These are phyloP conservation scores for Mortierella sp. DNA, from an alignment of 371 early-diverging fungal genomes.

Conservation along the genomic window DNA sequence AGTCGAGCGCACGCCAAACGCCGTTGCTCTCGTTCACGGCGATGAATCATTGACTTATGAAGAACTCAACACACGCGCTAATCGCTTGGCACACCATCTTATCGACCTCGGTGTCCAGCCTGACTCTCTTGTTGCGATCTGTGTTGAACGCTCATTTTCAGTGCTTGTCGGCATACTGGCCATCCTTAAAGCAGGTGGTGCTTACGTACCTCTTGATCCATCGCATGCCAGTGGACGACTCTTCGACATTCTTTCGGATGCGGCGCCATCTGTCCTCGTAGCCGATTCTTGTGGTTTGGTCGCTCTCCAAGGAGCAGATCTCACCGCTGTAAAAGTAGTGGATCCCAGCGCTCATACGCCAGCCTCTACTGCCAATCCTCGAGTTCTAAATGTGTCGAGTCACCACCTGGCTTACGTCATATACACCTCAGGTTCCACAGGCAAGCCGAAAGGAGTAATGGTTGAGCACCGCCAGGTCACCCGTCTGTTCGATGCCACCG, in stretches of 20 bases:
- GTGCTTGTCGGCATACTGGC: slow-evolving; percentile 13
- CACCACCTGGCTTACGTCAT: slow-evolving; percentile 41
- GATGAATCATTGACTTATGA: slow-evolving; percentile 18
- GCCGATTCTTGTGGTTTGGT: background rate
- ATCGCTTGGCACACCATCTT: slow-evolving; percentile 19
- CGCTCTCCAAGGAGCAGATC: background rate
- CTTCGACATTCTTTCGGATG: slow-evolving; percentile 4
- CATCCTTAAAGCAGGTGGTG: slow-evolving; percentile 28
- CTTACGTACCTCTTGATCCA: slow-evolving; percentile 32
- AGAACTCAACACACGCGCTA: slow-evolving; percentile 14
- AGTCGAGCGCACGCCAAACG: slow-evolving; percentile 13
- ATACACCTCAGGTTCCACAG: slow-evolving; percentile 66
- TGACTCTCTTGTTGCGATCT: slow-evolving; percentile 16
- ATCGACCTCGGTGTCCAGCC: slow-evolving; percentile 10
- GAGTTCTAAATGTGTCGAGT: background rate
- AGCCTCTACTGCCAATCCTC: background rate
- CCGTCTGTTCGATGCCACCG: background rate
- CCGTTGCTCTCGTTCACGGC: slow-evolving; percentile 28
- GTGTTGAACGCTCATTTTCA: slow-evolving; percentile 17
- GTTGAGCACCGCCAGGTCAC: slow-evolving; percentile 35
- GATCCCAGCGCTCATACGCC: background rate
- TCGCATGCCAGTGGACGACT: slow-evolving; percentile 1
- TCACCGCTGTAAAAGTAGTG: background rate
- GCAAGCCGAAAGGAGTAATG: slow-evolving; percentile 62
- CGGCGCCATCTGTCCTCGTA: background rate